Evolutionary conservation across 768 basidiomycete genomes (phyloP), one percentile per base, ranked within the genome.

Genomic region (Saitozyma sp.): DNA sequence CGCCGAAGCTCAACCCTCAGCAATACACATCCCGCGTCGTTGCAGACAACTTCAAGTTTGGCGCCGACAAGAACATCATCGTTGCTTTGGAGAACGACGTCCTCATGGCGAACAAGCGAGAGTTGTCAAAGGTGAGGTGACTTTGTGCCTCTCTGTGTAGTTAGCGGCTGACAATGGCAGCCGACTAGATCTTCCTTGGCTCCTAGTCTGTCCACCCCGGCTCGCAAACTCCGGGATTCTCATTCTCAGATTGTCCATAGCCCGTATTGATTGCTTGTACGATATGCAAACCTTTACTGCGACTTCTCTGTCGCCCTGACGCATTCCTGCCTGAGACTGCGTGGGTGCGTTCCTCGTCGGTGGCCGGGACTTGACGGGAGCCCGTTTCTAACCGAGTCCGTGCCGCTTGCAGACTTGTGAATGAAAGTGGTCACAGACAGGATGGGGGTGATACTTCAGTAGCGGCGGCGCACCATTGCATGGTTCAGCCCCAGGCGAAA

Each of bases 31-130:
- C 95, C 71, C 84, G 85, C 51, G 93, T 98, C 61, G 93, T 98
- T 0, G 94, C 96, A 67, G 96, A 99, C 79, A 91, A 89, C 81
- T 99, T 99, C 86, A 91, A 89, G 81, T 98, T 94, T 75, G 95
- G 93, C 13, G 91, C 95, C 71, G 94, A 98, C 80, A 90, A 92
- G 74, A 89, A 97, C 77, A 97, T 99, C 76, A 92, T 99, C 72
- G 95, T 98, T 59, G 95, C 96, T 7, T 81, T 98, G 64, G 87
- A 91, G 77, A 91, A 97, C 80, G 89, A 99, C 71, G 93, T 99
- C 40, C 82, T 97, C 60, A 88, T 90, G 63, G 84, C 95, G 65
- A 92, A 95, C 83, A 97, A 96, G 90, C 92, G 89, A 82, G 87
- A 87, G 63, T 83, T 99, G 63, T 88, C 86, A 81, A 88, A 85